Base-by-base conservation (phyloP, 768 basidiomycete genomes). In the Dentipellis sp. region DNA sequence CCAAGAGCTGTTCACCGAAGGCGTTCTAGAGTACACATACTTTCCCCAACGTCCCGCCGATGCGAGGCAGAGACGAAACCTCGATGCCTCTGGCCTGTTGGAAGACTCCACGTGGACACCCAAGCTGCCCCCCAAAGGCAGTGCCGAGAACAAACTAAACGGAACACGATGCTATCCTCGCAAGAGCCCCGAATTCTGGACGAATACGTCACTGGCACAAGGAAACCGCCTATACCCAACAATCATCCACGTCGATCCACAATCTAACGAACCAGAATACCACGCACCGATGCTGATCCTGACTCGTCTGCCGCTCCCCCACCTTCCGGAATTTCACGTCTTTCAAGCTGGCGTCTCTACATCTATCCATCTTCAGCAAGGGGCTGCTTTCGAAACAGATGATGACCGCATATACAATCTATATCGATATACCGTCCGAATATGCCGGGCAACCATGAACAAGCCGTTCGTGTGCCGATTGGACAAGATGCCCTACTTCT, bases 181-280 rank as follows among this genome's bases (percentile, higher is more conserved):
- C 58, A 85, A 79, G 66, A 68, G 65, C 48, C 80, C 89, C n/a
- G 68, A 74, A 39, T 88, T 92, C 64, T 91, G 91, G 91, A 59
- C 59, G 11, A 78, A 80, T 60, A 66, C 72, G 16, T 61, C 62
- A 17, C 56, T 63, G 51, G 61, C 65, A 56, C 58, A 64, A 16
- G 62, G 58, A n/a, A 58, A 62, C 22, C 65, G 55, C 55, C 74
- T 86, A n/a, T 85, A 81, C 64, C 84, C 86, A 2, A 75, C 76
- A 8, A 67, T 87, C 35, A 69, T 90, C 51, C 66, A 75, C 4
- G 65, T 69, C 19, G 48, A 50, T 16, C 48, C 19, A 16, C 14
- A 14, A 7, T 16, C 17, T 10, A 66, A 67, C 10, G 60, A 68
- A 17, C 67, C 65, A 16, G 61, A 70, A 53, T 58, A 69, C n/a